Base-by-base conservation (phyloP, 2,329 filamentous ascomycete species). In the Stenocarpella maydis region DNA sequence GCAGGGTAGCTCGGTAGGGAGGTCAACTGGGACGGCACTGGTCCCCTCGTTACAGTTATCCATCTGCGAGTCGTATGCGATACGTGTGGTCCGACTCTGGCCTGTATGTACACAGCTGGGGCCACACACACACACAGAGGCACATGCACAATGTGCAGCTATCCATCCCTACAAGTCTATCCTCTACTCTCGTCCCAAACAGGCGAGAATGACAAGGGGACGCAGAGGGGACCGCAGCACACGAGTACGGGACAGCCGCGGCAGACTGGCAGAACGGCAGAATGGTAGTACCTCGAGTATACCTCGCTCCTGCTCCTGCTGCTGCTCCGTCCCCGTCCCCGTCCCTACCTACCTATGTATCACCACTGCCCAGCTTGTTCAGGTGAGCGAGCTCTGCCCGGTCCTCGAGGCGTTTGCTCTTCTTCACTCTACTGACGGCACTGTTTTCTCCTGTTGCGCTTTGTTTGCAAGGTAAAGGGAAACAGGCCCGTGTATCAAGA, bases 311-410 rank as follows among this genome's bases (percentile, higher is more conserved):
- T 58, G 41, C 37, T 24, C 8, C 31, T 37, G 34, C 34, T 37
- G 6, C 34, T 37, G 34, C 34, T 37, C 34, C 34, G 34, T 37
- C 34, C 34, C 34, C 34, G 34, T 37, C 34, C 34, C 58, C 58
- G 58, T 63, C 58, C 43, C 58, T 49, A 63, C 58, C 43, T 63
- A 12, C 58, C 58, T 63, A 63, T 63, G 49, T 63, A 63, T 63
- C 43, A 43, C 58, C 43, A 49, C 58, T 31, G 58, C 58, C 58
- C 58, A 49, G 58, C 58, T 26, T 49, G 26, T 26, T 28, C 58
- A 26, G 47, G 58, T 63, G 28, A 15, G 19, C 10, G 28, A 24
- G 28, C n/a, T 47, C 15, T 24, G 49, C 3, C n/a, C 37, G 14
- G 58, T 63, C 28, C 43, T 49, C 45, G 28, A 63, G 4, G 58